These are phyloP conservation scores for Dendrobium nobile DNA, from an alignment of 106 monocot species.

Conservation along the genomic window DNA sequence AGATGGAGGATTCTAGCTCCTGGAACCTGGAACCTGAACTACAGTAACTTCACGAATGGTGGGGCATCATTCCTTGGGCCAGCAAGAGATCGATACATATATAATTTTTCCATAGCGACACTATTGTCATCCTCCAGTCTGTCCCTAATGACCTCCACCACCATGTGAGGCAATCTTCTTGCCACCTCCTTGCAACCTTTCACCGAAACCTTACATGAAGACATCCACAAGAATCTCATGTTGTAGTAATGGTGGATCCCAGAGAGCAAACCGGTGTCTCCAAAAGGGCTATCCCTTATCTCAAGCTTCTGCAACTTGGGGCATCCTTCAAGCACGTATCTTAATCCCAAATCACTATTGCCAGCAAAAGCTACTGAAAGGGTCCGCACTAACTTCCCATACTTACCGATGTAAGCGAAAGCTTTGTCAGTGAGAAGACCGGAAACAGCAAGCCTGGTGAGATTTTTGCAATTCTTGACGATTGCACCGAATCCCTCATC, in stretches of 20 bases:
- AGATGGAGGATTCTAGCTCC: background rate
- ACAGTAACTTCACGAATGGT: conserved; percentile 72
- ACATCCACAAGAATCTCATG: conserved; percentile 98
- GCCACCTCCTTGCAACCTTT: conserved; percentile 74
- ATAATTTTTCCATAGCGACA: conserved; percentile 43
- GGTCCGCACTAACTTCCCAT: conserved; percentile 70
- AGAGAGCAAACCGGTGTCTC: conserved; percentile 56
- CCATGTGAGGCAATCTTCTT: conserved; percentile 39
- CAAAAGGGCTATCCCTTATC: conserved; percentile 79
- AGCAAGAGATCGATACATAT: conserved; percentile 75
- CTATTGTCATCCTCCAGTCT: conserved; percentile 17
- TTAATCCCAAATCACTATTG: conserved; percentile 50
- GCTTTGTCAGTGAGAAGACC: conserved; percentile 78
- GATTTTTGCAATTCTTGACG: conserved; percentile 80
- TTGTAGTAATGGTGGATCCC: conserved; percentile 76
- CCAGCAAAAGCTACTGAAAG: conserved; percentile 90
- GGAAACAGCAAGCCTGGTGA: conserved; percentile 74
- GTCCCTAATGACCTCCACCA: conserved; percentile 73
- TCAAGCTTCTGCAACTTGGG: conserved; percentile 73
- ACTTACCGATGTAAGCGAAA: conserved; percentile 68
- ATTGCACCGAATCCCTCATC: conserved; percentile 87
- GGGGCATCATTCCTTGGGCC: conserved; percentile 74
- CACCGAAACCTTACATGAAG: conserved; percentile 52
- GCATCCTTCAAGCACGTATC: conserved; percentile 74
- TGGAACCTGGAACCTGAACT: conserved; percentile 3